These are phyloP conservation scores for Penicillium diatomitis DNA, from an alignment of 495 filamentous ascomycete genomes.

Conservation along the genomic window DNA sequence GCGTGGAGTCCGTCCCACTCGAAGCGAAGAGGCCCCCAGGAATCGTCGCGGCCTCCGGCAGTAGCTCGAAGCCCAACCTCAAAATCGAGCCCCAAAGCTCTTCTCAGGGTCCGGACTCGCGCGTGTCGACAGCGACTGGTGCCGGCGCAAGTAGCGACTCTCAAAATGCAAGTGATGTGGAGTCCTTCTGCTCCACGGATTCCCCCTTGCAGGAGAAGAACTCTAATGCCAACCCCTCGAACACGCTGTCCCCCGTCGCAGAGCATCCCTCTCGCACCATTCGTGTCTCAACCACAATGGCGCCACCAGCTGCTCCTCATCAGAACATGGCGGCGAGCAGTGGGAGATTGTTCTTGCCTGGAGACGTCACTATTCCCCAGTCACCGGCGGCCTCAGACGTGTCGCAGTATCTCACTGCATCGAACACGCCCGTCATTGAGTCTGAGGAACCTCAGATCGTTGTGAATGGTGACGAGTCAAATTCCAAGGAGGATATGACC, in stretches of 20 bases:
- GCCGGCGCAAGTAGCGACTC: slow-evolving; percentile 39
- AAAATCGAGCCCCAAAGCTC: slow-evolving; percentile 21
- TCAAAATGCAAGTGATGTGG: slow-evolving; percentile 10
- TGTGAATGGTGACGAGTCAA: slow-evolving; percentile 1
- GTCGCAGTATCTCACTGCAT: slow-evolving; percentile 41
- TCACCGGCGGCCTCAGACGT: slow-evolving; percentile 33
- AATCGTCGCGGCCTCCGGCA: slow-evolving; percentile 15
- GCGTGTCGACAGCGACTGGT: slow-evolving; percentile 42
- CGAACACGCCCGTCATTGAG: slow-evolving; percentile 30
- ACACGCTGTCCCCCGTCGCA: slow-evolving; percentile 21
- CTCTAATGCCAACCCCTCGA: slow-evolving; percentile 8
- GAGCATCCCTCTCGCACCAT: slow-evolving; percentile 24
- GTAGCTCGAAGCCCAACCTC: slow-evolving; percentile 14
- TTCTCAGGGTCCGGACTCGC: slow-evolving; percentile 23
- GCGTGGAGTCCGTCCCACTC: slow-evolving; percentile 9
- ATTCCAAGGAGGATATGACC: slow-evolving; percentile 6
- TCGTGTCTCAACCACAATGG: slow-evolving; percentile 4
- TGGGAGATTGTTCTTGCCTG: slow-evolving; percentile 12
- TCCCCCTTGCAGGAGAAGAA: slow-evolving; percentile 15
- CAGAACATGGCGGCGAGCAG: slow-evolving; percentile 16
- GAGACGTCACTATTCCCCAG: slow-evolving; percentile 12
- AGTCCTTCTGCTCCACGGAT: slow-evolving; percentile 12
- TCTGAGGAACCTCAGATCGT: slow-evolving; percentile 21
- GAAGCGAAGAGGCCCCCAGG: slow-evolving; percentile 19
- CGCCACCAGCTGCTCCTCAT: slow-evolving; percentile 12